phyloP scores from a whole-genome alignment of 768 basidiomycete species.

The Boletus vinaceobasis region DNA sequence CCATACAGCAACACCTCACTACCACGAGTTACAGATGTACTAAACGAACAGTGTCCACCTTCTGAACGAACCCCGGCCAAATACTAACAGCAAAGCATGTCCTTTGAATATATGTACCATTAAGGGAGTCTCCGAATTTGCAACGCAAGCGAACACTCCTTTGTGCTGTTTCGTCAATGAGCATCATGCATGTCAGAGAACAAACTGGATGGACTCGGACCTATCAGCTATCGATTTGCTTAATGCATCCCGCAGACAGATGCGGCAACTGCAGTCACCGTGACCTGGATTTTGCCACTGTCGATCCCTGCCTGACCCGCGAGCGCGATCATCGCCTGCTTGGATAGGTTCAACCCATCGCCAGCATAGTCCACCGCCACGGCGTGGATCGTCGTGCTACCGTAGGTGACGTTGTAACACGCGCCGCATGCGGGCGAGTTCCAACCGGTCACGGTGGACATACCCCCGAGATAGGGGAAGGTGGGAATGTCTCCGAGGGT shows the following conservation, averaged over 20 bases:
- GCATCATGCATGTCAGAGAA: background rate
- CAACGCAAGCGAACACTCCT: background rate
- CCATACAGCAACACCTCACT: too few relatives aligned
- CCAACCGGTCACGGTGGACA: conserved; percentile 29
- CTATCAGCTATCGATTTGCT: background rate
- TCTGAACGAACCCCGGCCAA: background rate
- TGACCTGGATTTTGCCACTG: conserved; percentile 47
- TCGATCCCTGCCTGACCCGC: conserved; percentile 45
- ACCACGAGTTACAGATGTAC: too few relatives aligned
- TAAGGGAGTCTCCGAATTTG: background rate
- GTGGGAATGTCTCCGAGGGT: conserved; percentile 32
- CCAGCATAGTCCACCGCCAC: conserved; percentile 29
- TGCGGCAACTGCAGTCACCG: conserved; percentile 39
- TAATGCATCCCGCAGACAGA: conserved; percentile 43
- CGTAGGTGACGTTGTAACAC: conserved; percentile 32
- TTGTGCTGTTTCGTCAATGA: background rate
- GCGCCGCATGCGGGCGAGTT: conserved; percentile 31
- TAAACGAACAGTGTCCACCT: background rate
- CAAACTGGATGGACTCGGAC: background rate
- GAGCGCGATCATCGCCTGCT: conserved; percentile 50
- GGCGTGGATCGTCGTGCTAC: conserved; percentile 12
- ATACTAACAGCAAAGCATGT: background rate
- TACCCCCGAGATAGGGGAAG: conserved; percentile 35
- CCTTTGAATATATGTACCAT: background rate
- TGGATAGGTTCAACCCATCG: conserved; percentile 45